Conservation (phyloP, 805 yeast species). For the Schwanniomyces pseudopolymorphus region DNA sequence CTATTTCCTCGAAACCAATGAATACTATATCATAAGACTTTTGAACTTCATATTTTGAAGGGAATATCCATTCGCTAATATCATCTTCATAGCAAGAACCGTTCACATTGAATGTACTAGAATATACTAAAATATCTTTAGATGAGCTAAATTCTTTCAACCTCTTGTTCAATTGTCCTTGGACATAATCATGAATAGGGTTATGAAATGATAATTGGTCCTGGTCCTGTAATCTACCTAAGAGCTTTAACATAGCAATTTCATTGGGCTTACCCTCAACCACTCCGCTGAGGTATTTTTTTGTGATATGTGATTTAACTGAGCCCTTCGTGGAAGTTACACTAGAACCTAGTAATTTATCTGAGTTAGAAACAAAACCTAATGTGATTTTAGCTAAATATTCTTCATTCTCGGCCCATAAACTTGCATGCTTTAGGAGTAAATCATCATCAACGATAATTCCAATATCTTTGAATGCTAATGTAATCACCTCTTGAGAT, state of each 20-base stretch:
- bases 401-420: slow-evolving; percentile 51
- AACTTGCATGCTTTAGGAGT: slow-evolving; percentile 35
- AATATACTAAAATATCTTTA: slow-evolving; percentile 42
- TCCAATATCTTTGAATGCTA: slow-evolving; percentile 46
- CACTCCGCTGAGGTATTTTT: slow-evolving; percentile 42
- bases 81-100: slow-evolving; percentile 46
- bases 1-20: slow-evolving; percentile 85
- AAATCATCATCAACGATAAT: slow-evolving; percentile 33
- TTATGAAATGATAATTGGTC: slow-evolving; percentile 44
- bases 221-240: slow-evolving; percentile 51
- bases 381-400: slow-evolving; percentile 38
- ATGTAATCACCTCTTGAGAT: slow-evolving; percentile 47
- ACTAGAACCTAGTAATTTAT: slow-evolving; percentile 44
- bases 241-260: slow-evolving; percentile 45
- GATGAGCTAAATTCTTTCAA: slow-evolving; percentile 39
- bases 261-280: slow-evolving; percentile 39
- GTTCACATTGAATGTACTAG: slow-evolving; percentile 57
- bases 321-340: slow-evolving; percentile 33
- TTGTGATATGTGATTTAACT: slow-evolving; percentile 34
- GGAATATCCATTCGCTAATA: slow-evolving; percentile 46
- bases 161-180: slow-evolving; percentile 39
- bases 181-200: slow-evolving; percentile 55
- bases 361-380: slow-evolving; percentile 36
- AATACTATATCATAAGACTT: slow-evolving; percentile 66
- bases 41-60: slow-evolving; percentile 21